Evolutionary conservation across 2,329 filamentous ascomycete genomes (phyloP).

Genomic region (Cladophialophora immunda): DNA sequence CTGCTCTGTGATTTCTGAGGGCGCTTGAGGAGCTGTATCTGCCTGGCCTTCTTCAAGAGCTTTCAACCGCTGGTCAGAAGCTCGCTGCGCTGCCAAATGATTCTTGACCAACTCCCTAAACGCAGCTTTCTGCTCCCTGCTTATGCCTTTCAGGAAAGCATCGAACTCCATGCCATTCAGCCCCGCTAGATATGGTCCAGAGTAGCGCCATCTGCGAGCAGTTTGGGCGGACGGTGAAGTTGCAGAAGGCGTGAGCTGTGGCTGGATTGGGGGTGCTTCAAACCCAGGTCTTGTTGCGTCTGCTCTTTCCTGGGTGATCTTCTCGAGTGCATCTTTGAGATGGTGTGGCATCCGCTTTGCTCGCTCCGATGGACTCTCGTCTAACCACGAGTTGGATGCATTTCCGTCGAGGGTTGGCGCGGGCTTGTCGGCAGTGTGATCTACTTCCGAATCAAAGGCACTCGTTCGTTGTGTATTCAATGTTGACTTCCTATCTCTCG

Average conservation of each 20-base stretch:
- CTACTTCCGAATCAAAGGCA: conserved; percentile 45
- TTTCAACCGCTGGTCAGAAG: conserved; percentile 48
- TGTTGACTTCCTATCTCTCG: conserved; percentile 16
- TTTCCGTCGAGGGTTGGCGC: conserved; percentile 5
- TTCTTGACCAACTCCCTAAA: conserved; percentile 49
- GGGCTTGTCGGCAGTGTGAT: conserved; percentile 36
- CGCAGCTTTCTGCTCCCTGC: conserved; percentile 31
- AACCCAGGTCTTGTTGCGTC: conserved; percentile 6
- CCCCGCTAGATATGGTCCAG: conserved; percentile 66
- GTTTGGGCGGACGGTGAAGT: conserved; percentile 6
- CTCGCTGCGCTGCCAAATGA: conserved; percentile 46
- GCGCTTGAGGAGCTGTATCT: conserved; percentile 42
- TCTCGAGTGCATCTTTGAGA: conserved; percentile 30
- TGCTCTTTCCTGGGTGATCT: conserved; percentile 21
- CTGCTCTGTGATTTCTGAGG: conserved; percentile 51
- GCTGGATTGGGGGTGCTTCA: conserved; percentile 9
- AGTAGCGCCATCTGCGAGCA: conserved; percentile 61
- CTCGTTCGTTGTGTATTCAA: conserved; percentile 26
- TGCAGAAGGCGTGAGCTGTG: conserved; percentile 7
- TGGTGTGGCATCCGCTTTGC: conserved; percentile 36
- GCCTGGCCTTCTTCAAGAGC: conserved; percentile 53
- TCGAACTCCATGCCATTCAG: conserved; percentile 65
- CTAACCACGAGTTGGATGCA: conserved; percentile 27
- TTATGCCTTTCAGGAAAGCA: conserved; percentile 58
- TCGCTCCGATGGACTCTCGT: conserved; percentile 21